Base-by-base conservation (phyloP, 1,284 basidiomycete genomes). In the Trichosporon inkin region DNA sequence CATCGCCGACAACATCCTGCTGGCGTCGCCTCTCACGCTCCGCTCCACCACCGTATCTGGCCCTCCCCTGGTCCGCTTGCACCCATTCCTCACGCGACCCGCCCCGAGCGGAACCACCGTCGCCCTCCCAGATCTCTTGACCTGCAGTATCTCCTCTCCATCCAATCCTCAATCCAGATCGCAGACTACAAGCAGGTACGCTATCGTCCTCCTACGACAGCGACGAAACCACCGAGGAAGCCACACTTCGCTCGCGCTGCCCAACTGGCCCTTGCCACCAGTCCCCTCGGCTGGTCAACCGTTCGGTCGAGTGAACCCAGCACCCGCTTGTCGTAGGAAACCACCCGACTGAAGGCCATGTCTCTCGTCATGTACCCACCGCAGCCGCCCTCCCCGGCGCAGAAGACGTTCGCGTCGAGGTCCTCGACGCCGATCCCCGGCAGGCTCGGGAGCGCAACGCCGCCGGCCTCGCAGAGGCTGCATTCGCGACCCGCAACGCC, bases 401-500 rank as follows among this genome's bases (percentile, higher is more conserved):
- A 60, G 39, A 52, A 57, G 39, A 20, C 51, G 39, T 64, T 62
- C 39, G 28, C 53, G 28, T 64, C 63, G 55, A 58, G 63, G n/a
- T 62, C 60, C 19, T 62, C 60, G 20, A 64, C 63, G 2, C 63
- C 63, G 10, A 59, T 59, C 22, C 39, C 40, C n/a, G 47, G 51
- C 14, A 52, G 63, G 32, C 55, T 60, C 24, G 55, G 38, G 19
- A 55, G 37, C 32, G 59, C 59, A 10, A 64, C 64, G 2, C 62
- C 64, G 5, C 64, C 64, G 1, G 38, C 59, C 13, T 61, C 59
- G n/a, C 59, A 59, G 13, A 62, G 64, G 36, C 38, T 66, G 36
- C 64, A 62, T 39, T 63, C 61, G 10, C 62, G 64, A 5, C 64
- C 64, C 10, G 59, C 54, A 3, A 63, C 64, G 2, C 64, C 64